Evolutionary conservation across 345 rosid genomes (phyloP), one percentile per base, ranked within the genome.

Genomic region (Aegle marmelos): DNA sequence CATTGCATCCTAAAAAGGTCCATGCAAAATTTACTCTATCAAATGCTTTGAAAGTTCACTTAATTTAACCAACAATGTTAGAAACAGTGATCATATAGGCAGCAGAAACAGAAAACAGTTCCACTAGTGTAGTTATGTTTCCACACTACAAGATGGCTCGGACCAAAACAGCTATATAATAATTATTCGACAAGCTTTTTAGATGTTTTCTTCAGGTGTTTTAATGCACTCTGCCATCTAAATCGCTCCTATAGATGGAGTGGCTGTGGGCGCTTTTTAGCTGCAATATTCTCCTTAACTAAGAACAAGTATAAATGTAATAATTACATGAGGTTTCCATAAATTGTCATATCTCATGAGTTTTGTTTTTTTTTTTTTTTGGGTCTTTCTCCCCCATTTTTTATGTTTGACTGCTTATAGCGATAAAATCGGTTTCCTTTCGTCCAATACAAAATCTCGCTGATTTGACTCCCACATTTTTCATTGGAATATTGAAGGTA

Each of bases 391-490:
- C 2, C 11, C 31, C 19, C 14, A 14, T 62, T 11, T 19, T 7
- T 57, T 1, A n/a, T 53, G 2, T 34, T 3, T 27, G n/a, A 30
- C 79, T 74, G 81, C 7, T 77, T 14, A 68, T 80, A 31, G 83
- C 83, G 22, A 80, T 83, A 69, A 78, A 75, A 48, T 80, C 82
- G 9, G 79, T 83, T 24, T 83, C 83, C 1, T 65, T 83, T 63
- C 86, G 78, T 36, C 79, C 86, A 14, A 10, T 41, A 41, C 50
- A 41, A 41, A 41, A 41, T 41, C 50, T 41, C 11, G 16, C 50
- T 11, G 50, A 41, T 41, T 41, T 41, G 50, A 3, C 50, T 41
- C 16, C 50, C 50, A 41, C 50, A 41, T 41, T 10, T 61, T 70
- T 80, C 57, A 37, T 11, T 33, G 82, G 82, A 21, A 25, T 83